Evolutionary conservation across 2,329 filamentous ascomycete species (phyloP), one percentile per base, ranked within the genome.

Genomic region (Hymenoscyphus fraxineus): DNA sequence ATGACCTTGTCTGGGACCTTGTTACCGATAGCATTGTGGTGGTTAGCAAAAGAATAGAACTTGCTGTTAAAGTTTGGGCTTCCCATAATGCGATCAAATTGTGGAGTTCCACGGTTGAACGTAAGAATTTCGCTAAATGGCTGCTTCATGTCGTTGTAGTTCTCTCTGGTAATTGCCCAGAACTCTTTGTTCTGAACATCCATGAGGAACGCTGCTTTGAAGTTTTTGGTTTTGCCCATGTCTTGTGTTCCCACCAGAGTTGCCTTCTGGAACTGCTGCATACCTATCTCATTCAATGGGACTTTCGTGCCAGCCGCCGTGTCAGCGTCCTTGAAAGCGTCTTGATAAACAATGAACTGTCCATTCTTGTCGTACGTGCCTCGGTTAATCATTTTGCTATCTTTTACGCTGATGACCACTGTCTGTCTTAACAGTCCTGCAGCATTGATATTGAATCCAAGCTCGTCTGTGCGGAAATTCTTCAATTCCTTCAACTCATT

Each of bases 21-120:
- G 51, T 55, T 55, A 32, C 51, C 51, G n/a, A 55, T 55, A 32
- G 51, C 51, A 6, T 55, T 19, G 13, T 55, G 51, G n/a, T 55
- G 51, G 15, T 55, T 55, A 6, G n/a, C 31, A 55, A 55, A 32
- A 27, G 51, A 22, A 13, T 19, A 27, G 31, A 55, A 22, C 31
- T 55, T 55, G 51, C 19, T 32, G n/a, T 55, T 55, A n/a, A 55
- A 27, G 31, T 31, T 55, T 22, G 19, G 19, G 15, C 51, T 55
- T 22, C 51, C 51, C 19, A 55, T 32, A 32, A 16, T 27, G 9
- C 51, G 51, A 27, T 55, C 51, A 19, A 55, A 55, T 32, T 32
- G 15, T 55, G 51, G 7, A 16, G 51, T 55, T 22, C 40, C 40
- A 41, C 40, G 12, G 40, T 12, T 12, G 40, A 41, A 41, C 15